A percentile compares a stretch with the other conserved stretches of the same genome.
Evolutionary conservation across 257 asterid genomes (phyloP).

Genomic region (Solanum ossicruentum): DNA sequence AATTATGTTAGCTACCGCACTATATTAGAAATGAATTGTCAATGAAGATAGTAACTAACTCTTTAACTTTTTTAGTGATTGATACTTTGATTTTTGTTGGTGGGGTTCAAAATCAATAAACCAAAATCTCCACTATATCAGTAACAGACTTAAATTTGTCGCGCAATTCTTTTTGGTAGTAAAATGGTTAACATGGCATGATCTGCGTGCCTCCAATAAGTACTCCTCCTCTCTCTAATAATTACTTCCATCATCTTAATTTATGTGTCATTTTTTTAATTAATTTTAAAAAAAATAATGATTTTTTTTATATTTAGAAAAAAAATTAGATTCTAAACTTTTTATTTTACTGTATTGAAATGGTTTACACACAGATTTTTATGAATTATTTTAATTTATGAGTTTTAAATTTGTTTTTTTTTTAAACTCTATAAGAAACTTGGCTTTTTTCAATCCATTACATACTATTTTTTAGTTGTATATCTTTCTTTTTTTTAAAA

Average conservation of each 20-base stretch:
- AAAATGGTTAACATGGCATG: not conserved
- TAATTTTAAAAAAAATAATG: not conserved
- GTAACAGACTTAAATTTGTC: not conserved
- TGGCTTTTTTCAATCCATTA: not conserved
- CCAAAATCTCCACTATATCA: not conserved
- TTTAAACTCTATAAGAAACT: not conserved
- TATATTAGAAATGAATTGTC: not conserved
- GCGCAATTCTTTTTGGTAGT: not conserved
- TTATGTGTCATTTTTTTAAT: not conserved
- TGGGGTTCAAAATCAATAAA: not conserved
- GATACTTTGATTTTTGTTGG: not conserved
- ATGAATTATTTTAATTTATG: not conserved
- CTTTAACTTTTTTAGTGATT: not conserved
- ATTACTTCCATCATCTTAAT: not conserved
- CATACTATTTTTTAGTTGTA: not conserved
- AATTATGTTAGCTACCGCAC: not conserved
- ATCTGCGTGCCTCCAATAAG: not conserved
- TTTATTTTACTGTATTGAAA: not conserved
- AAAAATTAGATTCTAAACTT: not conserved
- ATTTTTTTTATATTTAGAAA: not conserved
- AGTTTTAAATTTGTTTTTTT: no score
- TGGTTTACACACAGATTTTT: not conserved
- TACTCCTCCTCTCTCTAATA: no score
- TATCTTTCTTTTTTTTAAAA: not conserved
- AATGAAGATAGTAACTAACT: not conserved